Conservation (phyloP, 805 yeast genomes). For the Hanseniaspora clermontiae region DNA sequence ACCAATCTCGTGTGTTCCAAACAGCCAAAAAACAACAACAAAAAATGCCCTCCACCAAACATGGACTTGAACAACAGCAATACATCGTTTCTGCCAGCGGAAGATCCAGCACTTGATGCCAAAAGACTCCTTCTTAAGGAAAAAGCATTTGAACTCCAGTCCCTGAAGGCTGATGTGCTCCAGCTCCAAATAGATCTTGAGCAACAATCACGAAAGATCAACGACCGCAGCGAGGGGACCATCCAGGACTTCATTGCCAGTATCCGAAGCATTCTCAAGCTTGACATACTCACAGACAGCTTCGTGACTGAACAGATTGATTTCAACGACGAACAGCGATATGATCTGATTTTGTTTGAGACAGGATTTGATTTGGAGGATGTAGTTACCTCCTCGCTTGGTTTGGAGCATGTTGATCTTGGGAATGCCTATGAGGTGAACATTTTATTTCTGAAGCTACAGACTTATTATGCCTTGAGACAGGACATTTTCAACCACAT, state of each 20-base stretch:
- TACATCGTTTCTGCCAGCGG: background rate
- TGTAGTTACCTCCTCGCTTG: background rate
- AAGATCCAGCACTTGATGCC: background rate
- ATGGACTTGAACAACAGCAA: no score
- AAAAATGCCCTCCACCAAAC: no score
- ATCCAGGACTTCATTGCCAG: background rate
- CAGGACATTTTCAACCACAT: background rate
- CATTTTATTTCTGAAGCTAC: background rate
- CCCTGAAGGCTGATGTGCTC: background rate
- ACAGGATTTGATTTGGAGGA: background rate
- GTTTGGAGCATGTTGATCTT: background rate
- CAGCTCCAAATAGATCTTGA: background rate
- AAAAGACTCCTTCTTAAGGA: background rate
- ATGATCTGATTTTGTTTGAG: slow-evolving; percentile 1
- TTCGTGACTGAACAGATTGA: background rate
- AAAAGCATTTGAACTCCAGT: background rate
- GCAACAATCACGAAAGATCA: background rate
- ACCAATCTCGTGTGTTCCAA: no score
- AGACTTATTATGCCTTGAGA: background rate
- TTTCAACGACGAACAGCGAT: background rate
- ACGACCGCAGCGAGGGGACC: background rate
- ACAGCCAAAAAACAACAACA: no score
- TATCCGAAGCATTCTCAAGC: background rate
- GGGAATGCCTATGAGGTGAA: background rate
- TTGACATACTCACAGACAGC: background rate